Percentiles rank a stretch among this genome's conserved stretches.
Evolutionary conservation across 768 basidiomycete genomes (phyloP).

Genomic region (Pleurotus pulmonarius): DNA sequence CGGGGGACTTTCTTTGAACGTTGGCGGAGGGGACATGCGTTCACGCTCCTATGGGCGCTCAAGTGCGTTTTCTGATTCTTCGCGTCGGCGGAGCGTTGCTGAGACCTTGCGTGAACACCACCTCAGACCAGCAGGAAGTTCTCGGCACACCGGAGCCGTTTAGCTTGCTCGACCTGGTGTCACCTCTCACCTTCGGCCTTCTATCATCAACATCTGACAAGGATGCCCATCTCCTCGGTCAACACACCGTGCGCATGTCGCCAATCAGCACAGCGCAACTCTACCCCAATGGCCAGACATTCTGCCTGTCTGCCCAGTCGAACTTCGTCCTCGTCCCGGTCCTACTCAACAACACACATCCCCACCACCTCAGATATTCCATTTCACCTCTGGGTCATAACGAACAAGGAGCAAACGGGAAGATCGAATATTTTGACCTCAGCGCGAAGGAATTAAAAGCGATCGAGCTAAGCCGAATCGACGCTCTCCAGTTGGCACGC

Average conservation of each 20-base stretch:
- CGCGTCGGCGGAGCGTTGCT: neutral
- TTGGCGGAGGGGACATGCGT: slow-evolving; percentile 21
- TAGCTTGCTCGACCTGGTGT: slow-evolving; percentile 44
- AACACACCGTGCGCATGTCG: slow-evolving; percentile 89
- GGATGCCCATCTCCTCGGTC: slow-evolving; percentile 70
- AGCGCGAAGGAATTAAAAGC: slow-evolving; percentile 61
- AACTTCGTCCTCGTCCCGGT: slow-evolving; percentile 71
- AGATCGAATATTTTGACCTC: slow-evolving; percentile 53
- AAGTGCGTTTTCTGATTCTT: slow-evolving; percentile 21
- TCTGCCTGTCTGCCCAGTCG: slow-evolving; percentile 59
- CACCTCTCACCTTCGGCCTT: slow-evolving; percentile 45
- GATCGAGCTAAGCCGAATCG: slow-evolving; percentile 58
- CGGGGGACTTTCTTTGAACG: slow-evolving; percentile 63
- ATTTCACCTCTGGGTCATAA: slow-evolving; percentile 59
- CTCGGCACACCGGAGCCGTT: slow-evolving; percentile 42
- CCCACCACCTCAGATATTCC: slow-evolving; percentile 68
- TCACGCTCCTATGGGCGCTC: slow-evolving; percentile 15
- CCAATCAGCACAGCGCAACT: slow-evolving; percentile 91
- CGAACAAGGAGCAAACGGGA: slow-evolving; percentile 29
- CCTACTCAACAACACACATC: slow-evolving; percentile 86
- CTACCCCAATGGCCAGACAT: slow-evolving; percentile 71
- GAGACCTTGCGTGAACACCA: neutral
- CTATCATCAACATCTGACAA: slow-evolving; percentile 30
- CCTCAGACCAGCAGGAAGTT: slow-evolving; percentile 30
- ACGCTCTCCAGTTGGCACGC: slow-evolving; percentile 43